Conservation (phyloP, 805 yeast genomes). For the Nakazawaea siamensis region DNA sequence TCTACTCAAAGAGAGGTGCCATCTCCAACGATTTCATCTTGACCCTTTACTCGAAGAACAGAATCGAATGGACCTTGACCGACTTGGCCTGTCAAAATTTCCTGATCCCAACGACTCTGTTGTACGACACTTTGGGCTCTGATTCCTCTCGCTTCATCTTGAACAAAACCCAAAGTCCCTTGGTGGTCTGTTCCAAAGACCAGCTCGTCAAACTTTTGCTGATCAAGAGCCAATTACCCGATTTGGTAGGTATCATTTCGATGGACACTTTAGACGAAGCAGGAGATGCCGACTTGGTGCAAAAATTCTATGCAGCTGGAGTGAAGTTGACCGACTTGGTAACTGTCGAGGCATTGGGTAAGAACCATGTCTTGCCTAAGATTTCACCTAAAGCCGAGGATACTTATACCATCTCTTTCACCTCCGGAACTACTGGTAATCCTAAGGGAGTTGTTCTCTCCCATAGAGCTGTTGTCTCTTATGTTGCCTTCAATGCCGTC, state of each 20-base stretch:
- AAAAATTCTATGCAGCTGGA: conserved; percentile 31
- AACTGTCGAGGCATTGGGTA: conserved; percentile 33
- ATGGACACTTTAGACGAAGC: conserved; percentile 36
- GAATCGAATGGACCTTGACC: conserved; percentile 60
- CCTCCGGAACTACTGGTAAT: conserved; percentile 72
- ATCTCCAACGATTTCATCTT: conserved; percentile 36
- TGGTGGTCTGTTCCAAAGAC: conserved; percentile 41
- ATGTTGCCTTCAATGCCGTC: conserved; percentile 18
- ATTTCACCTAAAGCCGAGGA: conserved; percentile 18
- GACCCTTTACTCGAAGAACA: conserved; percentile 48
- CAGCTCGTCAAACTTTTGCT: conserved; percentile 41
- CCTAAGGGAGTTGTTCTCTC: conserved; percentile 72
- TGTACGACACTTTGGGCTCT: conserved; percentile 52
- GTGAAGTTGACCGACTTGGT: conserved; percentile 20
- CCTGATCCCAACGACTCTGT: conserved; percentile 43
- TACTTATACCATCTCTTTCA: conserved; percentile 32
- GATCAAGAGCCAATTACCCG: conserved; percentile 27
- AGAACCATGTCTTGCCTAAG: neutral
- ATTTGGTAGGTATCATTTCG: conserved; percentile 44
- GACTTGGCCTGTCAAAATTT: conserved; percentile 63
- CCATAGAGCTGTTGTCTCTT: conserved; percentile 42
- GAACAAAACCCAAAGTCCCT: conserved; percentile 51
- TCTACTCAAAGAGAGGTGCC: neutral
- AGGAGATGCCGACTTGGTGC: conserved; percentile 21
- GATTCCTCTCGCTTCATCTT: conserved; percentile 58